Base-by-base conservation (phyloP, 75 land plant genomes). In the Pseudotsuga menziesii region DNA sequence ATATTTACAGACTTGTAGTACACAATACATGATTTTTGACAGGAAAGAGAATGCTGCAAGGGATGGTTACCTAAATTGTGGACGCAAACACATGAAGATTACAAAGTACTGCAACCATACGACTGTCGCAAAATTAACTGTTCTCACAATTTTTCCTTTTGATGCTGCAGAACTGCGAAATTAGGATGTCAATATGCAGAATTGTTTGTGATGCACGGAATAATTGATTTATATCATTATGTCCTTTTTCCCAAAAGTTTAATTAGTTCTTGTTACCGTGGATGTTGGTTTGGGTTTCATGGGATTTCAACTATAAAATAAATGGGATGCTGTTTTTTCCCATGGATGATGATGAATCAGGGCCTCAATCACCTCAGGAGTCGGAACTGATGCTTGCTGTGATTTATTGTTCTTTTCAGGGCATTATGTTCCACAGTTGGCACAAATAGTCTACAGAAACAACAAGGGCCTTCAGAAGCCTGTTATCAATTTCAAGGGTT, bases 401-500 rank as follows among this genome's bases (percentile, higher is more conserved):
- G 54, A 23, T 69, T 35, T 57, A 41, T 5, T 66, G 52, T 56
- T 72, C 44, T 44, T 63, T 62, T 69, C 84, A 83, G 85, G 85
- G 23, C 85, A 83, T 36, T 83, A 81, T 72, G 75, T 83, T 15
- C 85, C 98, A 73, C 98, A 95, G 82, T 78, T 95, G 35, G 87
- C 96, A 61, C 91, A 88, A 35, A 52, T 89, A 62, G 79, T 93
- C 1, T 81, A 81, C 36, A 57, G 78, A 54, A 83, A 82, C 61
- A 84, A 86, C 61, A 86, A 76, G 61, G 91, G 90, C 16, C 69
- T 79, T 22, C 39, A 80, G 44, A 84, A 89, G 36, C 85, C 86
- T 15, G 73, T 77, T 4, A 93, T 95, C 58, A 97, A 95, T 78
- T 81, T 97, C 74, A 97, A 94, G 78, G 99, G 99, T 48, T 88